A percentile compares a stretch with the other conserved stretches of the same genome.
Conservation (phyloP, 1,284 basidiomycete genomes). For the Leccinum subspadiceum region DNA sequence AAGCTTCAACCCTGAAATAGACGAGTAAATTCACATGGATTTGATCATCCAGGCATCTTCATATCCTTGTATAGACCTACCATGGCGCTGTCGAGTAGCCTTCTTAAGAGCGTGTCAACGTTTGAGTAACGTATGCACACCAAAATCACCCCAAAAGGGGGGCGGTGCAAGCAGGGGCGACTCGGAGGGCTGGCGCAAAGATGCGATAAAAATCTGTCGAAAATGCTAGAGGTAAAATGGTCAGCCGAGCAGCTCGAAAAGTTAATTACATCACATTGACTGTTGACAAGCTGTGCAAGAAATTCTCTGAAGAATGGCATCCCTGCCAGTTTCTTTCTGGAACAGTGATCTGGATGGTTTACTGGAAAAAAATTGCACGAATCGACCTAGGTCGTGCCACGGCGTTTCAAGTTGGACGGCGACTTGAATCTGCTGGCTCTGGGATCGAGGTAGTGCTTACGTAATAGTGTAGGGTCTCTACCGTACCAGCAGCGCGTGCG, state of each 20-base stretch:
- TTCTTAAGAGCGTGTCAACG: neutral
- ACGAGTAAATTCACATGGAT: constrained; percentile 1
- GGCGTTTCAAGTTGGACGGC: neutral
- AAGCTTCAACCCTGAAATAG: constrained; percentile 12
- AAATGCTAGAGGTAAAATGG: neutral
- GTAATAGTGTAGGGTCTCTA: constrained; percentile 19
- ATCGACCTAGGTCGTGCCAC: constrained; percentile 5
- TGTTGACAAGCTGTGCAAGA: neutral
- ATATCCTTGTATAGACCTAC: neutral
- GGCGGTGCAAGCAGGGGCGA: neutral
- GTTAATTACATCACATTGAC: neutral
- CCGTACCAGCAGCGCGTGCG: constrained; percentile 17
- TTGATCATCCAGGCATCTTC: neutral
- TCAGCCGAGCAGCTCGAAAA: neutral
- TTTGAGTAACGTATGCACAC: neutral
- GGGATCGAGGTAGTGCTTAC: constrained; percentile 24
- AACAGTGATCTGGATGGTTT: neutral
- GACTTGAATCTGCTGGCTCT: constrained; percentile 10
- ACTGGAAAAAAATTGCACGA: constrained; percentile 4
- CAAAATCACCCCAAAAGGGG: neutral
- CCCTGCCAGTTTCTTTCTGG: neutral
- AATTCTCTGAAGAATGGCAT: neutral
- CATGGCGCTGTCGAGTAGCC: neutral
- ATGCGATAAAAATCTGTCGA: neutral
- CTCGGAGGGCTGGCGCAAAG: neutral